Percentiles rank a stretch among this genome's conserved stretches.
These are phyloP conservation scores for Cyclanthera cordifolia DNA, from an alignment of 306 rosid genomes.

Conservation along the genomic window DNA sequence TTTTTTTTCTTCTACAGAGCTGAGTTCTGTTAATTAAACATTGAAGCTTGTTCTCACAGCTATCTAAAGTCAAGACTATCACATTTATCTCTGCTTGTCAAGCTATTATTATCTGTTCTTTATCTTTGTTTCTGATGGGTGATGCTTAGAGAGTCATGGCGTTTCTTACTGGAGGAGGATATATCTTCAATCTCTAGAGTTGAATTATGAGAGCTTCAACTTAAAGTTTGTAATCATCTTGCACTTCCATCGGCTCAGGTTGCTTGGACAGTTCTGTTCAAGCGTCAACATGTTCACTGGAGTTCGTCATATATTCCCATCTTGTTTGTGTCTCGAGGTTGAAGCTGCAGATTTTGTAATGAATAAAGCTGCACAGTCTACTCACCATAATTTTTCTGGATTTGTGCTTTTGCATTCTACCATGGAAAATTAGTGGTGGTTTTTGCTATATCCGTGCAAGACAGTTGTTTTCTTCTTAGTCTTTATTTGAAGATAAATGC, in stretches of 20 bases:
- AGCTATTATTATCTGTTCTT: slow-evolving; percentile 25
- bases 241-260: slow-evolving; percentile 27
- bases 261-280: slow-evolving; percentile 26
- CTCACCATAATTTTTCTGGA: slow-evolving; percentile 54
- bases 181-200: slow-evolving; percentile 28
- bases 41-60: slow-evolving; percentile 37
- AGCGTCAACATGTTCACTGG: slow-evolving; percentile 49
- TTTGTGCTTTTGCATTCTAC: slow-evolving; percentile 37
- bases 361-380: slow-evolving; percentile 62
- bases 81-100: slow-evolving; percentile 27
- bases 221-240: slow-evolving; percentile 21
- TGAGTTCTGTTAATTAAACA: slow-evolving; percentile 37
- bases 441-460: slow-evolving; percentile 40
- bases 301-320: slow-evolving; percentile 32
- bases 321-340: slow-evolving; percentile 24
- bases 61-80: slow-evolving; percentile 18
- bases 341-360: slow-evolving; percentile 32
- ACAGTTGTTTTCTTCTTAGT: slow-evolving; percentile 31
- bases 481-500: slow-evolving; percentile 55
- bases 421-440: slow-evolving; percentile 64
- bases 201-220: slow-evolving; percentile 42
- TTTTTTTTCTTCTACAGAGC: slow-evolving; percentile 38
- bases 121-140: slow-evolving; percentile 39
- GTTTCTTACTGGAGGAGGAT: slow-evolving; percentile 27
- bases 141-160: slow-evolving; percentile 26